These are phyloP conservation scores for Cynara cardunculus DNA, from an alignment of 129 eudicot genomes.

Conservation along the genomic window DNA sequence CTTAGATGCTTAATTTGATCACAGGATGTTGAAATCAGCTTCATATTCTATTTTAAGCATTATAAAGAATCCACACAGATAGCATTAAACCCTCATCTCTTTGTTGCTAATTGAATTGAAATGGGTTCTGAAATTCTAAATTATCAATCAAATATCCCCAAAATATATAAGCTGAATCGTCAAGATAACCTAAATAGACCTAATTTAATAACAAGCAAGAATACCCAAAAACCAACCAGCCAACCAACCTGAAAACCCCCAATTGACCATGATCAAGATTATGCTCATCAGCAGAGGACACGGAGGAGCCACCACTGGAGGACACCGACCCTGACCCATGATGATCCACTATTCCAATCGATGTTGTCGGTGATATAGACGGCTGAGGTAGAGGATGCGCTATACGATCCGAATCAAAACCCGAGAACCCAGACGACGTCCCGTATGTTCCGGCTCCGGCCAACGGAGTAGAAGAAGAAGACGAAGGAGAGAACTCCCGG, in stretches of 20 bases:
- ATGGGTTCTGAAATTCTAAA: background rate
- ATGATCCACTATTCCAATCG: slow-evolving; percentile 17
- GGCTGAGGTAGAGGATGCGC: slow-evolving; percentile 68
- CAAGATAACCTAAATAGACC: background rate
- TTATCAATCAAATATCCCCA: background rate
- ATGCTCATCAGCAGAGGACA: slow-evolving; percentile 59
- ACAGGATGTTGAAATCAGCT: background rate
- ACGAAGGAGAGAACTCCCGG: slow-evolving; percentile 30
- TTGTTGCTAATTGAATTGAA: background rate
- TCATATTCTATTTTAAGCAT: background rate
- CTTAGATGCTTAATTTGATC: background rate
- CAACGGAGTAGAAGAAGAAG: slow-evolving; percentile 55
- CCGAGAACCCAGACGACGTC: slow-evolving; percentile 6
- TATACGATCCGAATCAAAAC: slow-evolving; percentile 35
- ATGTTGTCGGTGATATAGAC: slow-evolving; percentile 10
- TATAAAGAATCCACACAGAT: too few relatives aligned
- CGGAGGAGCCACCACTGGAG: slow-evolving; percentile 79
- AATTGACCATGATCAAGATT: slow-evolving; percentile 49
- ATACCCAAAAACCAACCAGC: background rate
- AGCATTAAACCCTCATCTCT: background rate
- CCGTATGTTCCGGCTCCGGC: slow-evolving; percentile 2
- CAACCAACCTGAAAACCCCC: background rate
- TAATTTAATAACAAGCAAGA: background rate
- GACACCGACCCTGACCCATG: slow-evolving; percentile 54
- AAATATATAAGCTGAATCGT: background rate